These are phyloP conservation scores for Calonectria montana DNA, from an alignment of 2,329 filamentous ascomycete genomes.

Conservation along the genomic window DNA sequence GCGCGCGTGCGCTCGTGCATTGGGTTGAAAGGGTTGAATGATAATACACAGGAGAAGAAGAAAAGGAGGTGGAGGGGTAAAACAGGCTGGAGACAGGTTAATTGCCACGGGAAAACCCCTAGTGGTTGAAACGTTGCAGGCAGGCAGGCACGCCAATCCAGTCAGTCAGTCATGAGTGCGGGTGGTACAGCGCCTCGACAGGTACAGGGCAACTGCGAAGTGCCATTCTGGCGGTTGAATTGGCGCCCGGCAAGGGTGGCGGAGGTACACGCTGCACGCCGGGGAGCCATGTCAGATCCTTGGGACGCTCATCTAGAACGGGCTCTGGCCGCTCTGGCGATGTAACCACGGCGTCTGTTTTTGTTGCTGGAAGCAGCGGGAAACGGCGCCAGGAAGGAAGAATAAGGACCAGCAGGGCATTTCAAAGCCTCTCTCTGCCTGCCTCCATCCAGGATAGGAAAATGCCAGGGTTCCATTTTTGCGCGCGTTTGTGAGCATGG, in stretches of 20 bases:
- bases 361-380: background rate
- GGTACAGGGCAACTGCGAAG: background rate
- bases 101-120: background rate
- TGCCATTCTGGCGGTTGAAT: slow-evolving; percentile 2
- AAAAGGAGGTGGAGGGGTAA: background rate
- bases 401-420: background rate
- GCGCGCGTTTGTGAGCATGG: slow-evolving; percentile 12
- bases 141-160: background rate
- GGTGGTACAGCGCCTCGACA: background rate
- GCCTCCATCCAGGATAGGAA: background rate
- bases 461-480: slow-evolving; percentile 7
- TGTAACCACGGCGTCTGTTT: background rate
- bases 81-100: slow-evolving; percentile 1
- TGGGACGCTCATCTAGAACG: background rate
- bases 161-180: background rate
- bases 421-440: background rate
- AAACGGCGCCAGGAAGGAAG: background rate
- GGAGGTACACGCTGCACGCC: background rate
- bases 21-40: background rate
- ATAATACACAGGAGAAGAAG: background rate
- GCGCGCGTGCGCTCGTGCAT: background rate
- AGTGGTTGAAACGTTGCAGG: background rate
- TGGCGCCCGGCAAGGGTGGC: background rate
- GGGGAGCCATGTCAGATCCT: slow-evolving; percentile 11
- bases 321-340: background rate